A percentile compares a stretch with the other conserved stretches of the same genome.
These are phyloP conservation scores for Penicillium argentinense DNA, from an alignment of 495 filamentous ascomycete species.

Conservation along the genomic window DNA sequence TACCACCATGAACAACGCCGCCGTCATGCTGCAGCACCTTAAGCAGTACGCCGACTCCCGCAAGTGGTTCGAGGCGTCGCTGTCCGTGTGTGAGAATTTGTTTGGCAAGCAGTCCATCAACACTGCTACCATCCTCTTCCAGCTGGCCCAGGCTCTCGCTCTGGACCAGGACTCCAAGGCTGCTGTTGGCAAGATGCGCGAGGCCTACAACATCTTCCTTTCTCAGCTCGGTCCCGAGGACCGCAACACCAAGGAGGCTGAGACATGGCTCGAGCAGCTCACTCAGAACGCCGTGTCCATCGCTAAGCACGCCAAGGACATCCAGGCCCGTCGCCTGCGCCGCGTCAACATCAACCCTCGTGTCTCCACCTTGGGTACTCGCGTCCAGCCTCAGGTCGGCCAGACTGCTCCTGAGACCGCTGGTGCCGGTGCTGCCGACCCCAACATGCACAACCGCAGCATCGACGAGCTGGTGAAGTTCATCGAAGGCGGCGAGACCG, in stretches of 20 bases:
- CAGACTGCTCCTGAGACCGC: slow-evolving; percentile 49
- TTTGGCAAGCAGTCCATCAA: slow-evolving; percentile 86
- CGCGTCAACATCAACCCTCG: slow-evolving; percentile 57
- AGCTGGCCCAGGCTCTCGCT: slow-evolving; percentile 91
- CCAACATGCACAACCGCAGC: slow-evolving; percentile 65
- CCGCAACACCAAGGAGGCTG: slow-evolving; percentile 92
- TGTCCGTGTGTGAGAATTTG: slow-evolving; percentile 80
- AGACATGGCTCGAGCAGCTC: slow-evolving; percentile 93
- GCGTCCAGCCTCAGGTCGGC: slow-evolving; percentile 54
- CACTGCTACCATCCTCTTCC: slow-evolving; percentile 94
- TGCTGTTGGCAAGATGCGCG: slow-evolving; percentile 88
- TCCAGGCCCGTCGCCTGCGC: slow-evolving; percentile 68
- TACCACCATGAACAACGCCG: slow-evolving; percentile 97
- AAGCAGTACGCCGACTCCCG: slow-evolving; percentile 91
- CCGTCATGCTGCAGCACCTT: slow-evolving; percentile 94
- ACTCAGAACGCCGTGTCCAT: slow-evolving; percentile 92
- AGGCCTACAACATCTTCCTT: slow-evolving; percentile 94
- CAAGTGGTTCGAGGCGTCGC: slow-evolving; percentile 93
- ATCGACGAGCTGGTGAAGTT: slow-evolving; percentile 86
- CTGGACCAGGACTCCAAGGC: slow-evolving; percentile 88
- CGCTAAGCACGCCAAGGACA: slow-evolving; percentile 86
- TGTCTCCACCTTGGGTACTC: slow-evolving; percentile 48
- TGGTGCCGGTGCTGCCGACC: slow-evolving; percentile 28
- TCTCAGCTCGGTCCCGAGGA: slow-evolving; percentile 79
- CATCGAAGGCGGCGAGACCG: slow-evolving; percentile 71